Conservation (phyloP, 495 filamentous ascomycete species). For the Penicillium cosmopolitanum region DNA sequence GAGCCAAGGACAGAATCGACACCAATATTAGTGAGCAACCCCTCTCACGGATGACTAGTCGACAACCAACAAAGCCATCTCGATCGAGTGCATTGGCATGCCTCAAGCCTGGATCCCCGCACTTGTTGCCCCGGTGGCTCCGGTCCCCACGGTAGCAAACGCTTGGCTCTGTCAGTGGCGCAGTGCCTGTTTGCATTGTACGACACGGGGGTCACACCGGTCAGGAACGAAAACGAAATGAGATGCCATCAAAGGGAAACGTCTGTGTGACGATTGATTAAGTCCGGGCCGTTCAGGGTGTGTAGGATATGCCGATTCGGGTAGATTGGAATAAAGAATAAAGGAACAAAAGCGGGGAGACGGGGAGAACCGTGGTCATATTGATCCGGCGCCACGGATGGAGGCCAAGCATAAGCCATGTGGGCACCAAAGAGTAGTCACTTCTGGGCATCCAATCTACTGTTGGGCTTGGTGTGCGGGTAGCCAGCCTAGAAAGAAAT, state of each 20-base stretch:
- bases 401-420: conserved; percentile 15
- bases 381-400: background rate
- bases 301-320: background rate
- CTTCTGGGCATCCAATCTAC: too few species aligned
- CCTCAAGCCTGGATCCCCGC: conserved; percentile 20
- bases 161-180: background rate
- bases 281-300: background rate
- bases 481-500: background rate
- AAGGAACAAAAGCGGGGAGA: background rate
- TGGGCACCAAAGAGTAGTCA: background rate
- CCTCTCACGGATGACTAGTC: background rate
- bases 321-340: background rate
- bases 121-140: conserved; percentile 14
- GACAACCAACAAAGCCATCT: background rate
- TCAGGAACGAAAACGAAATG: background rate
- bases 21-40: background rate
- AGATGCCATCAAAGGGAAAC: background rate
- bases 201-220: background rate
- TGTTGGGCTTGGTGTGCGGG: background rate
- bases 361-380: background rate
- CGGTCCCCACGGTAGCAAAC: conserved; percentile 9
- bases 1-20: background rate
- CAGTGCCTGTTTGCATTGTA: background rate
- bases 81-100: conserved; percentile 13
- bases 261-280: background rate